Conservation (phyloP, 192 early-diverging fungal genomes). For the Coemansia sp. region DNA sequence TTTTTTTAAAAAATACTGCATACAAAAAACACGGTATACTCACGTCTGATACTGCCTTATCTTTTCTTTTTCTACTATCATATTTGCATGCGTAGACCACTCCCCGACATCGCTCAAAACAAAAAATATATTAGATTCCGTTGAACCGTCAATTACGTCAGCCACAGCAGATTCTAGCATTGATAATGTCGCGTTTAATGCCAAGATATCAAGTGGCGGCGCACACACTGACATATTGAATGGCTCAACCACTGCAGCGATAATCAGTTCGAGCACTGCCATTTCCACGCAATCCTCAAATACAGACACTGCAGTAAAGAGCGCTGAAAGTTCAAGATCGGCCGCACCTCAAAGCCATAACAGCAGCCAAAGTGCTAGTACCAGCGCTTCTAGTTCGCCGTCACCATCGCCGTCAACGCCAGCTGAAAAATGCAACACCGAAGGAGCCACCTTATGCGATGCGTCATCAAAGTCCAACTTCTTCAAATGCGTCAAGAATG, state of each 20-base stretch:
- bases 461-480: conserved; percentile 15
- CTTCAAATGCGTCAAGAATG: conserved; percentile 27
- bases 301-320: not conserved
- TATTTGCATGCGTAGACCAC: not conserved
- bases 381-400: not conserved
- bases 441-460: conserved; percentile 32
- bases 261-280: too few relatives aligned
- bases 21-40: not conserved
- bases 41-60: not conserved
- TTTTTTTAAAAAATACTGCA: not conserved
- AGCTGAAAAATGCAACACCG: conserved; percentile 15
- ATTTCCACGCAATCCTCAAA: not conserved
- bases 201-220: not conserved
- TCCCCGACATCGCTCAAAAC: not conserved
- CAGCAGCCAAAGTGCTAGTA: not conserved
- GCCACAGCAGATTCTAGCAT: not conserved
- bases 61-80: not conserved
- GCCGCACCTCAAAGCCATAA: not conserved
- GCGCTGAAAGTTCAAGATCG: not conserved
- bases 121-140: not conserved
- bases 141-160: not conserved
- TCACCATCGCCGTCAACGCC: not conserved
- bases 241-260: not conserved
- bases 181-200: not conserved
- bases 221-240: not conserved